Evolutionary conservation across 2,329 filamentous ascomycete species (phyloP).

Genomic region (Samsoniella hepiali): DNA sequence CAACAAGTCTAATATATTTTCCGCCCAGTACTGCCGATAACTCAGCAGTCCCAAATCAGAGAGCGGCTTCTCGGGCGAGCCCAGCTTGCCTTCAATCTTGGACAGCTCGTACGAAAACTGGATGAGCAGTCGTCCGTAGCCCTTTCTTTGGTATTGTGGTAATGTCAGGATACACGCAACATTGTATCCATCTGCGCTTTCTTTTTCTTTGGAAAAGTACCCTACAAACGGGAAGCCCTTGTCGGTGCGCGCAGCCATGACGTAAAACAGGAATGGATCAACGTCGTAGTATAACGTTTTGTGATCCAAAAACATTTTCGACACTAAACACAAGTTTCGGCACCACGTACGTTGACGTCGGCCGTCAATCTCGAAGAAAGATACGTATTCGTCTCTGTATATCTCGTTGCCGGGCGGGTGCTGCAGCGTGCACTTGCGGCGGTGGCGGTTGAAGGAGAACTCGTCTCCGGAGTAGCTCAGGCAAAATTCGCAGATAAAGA

Average conservation of each 20-base stretch:
- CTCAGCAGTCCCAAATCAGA: conserved; percentile 90
- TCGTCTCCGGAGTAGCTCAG: conserved; percentile 83
- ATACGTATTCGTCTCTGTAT: conserved; percentile 89
- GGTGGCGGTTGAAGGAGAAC: conserved; percentile 80
- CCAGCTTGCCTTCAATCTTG: conserved; percentile 91
- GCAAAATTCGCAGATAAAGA: conserved; percentile 98
- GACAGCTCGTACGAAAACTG: conserved; percentile 97
- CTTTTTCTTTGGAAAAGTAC: conserved; percentile 99
- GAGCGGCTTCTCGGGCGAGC: conserved; percentile 93
- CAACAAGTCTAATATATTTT: conserved; percentile 87
- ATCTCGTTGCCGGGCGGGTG: conserved; percentile 98
- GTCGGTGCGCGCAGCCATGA: conserved; percentile 88
- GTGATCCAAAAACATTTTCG: conserved; percentile 95
- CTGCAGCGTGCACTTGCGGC: conserved; percentile 82
- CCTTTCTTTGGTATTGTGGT: conserved; percentile 93
- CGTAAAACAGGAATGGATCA: conserved; percentile 98
- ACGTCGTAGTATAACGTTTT: conserved; percentile 99
- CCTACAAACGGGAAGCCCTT: conserved; percentile 94
- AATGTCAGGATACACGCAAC: conserved; percentile 96
- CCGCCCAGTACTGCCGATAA: conserved; percentile 97
- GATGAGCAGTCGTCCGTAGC: conserved; percentile 88
- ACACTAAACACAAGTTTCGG: conserved; percentile 88
- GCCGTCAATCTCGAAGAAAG: conserved; percentile 96
- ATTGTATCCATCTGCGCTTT: conserved; percentile 95
- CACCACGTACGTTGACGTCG: conserved; percentile 93